Evolutionary conservation across 148 eudicot genomes (phyloP).

Genomic region (Persicaria maculosa): DNA sequence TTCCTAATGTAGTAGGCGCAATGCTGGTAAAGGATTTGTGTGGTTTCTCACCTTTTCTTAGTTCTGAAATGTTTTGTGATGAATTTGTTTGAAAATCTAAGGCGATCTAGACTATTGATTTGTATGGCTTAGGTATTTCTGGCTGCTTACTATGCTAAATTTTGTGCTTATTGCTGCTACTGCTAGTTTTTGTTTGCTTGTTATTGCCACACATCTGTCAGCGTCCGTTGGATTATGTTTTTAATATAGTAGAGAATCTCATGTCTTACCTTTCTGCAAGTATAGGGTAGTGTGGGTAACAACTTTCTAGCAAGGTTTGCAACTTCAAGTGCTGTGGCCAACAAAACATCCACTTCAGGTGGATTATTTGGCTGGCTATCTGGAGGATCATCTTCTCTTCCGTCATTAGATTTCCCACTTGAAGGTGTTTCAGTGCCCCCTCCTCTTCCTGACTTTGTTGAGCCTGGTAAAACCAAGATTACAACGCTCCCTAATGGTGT

Average conservation of each 20-base stretch:
- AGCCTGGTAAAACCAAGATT: constrained; percentile 65
- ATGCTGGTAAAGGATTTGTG: background rate
- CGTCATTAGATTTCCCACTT: constrained; percentile 70
- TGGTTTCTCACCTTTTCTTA: background rate
- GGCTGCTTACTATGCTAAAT: too few species aligned
- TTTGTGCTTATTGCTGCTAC: too few species aligned
- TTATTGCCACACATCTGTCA: too few species aligned
- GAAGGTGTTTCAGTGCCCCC: constrained; percentile 59
- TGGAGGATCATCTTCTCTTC: constrained; percentile 55
- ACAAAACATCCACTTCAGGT: constrained; percentile 53
- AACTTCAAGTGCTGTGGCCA: constrained; percentile 69
- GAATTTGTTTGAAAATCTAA: background rate
- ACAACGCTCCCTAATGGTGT: constrained; percentile 83
- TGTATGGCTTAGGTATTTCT: too few species aligned
- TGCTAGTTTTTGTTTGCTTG: background rate
- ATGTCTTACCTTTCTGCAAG: constrained; percentile 11
- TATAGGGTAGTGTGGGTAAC: constrained; percentile 50
- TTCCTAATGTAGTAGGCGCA: background rate
- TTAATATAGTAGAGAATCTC: constrained; percentile 5
- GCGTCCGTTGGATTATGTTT: background rate
- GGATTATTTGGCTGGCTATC: constrained; percentile 69
- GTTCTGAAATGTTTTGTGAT: background rate
- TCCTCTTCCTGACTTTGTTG: constrained; percentile 69
- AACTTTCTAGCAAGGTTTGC: constrained; percentile 51
- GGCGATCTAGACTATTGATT: too few species aligned